A percentile compares a stretch with the other conserved stretches of the same genome.
phyloP scores from a whole-genome alignment of 306 rosid species.

The Vicia sativa region DNA sequence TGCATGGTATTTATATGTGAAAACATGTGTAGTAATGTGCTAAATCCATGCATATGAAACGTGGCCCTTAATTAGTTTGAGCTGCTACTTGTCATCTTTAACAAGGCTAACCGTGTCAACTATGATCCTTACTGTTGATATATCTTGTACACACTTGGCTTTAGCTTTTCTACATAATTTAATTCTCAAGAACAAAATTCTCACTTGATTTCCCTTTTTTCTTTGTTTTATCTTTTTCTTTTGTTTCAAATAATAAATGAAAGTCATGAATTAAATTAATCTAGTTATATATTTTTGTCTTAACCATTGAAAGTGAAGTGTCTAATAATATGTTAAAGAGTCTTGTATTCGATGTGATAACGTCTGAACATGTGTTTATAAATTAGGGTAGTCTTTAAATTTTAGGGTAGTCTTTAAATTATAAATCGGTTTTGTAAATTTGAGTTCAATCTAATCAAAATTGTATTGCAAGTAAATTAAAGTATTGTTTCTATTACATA shows the following conservation, averaged over 20 bases:
- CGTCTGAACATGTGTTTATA: no score
- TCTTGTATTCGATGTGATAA: no score
- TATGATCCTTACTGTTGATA: constrained; percentile 50
- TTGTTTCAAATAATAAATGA: constrained; percentile 21
- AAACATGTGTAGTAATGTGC: constrained; percentile 9
- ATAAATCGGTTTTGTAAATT: no score
- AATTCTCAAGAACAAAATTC: constrained; percentile 39
- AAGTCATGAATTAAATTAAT: background rate
- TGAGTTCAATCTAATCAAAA: no score
- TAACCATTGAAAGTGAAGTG: background rate
- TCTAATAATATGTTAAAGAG: no score
- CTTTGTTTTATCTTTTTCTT: background rate
- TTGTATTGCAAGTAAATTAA: background rate
- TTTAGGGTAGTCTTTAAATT: no score
- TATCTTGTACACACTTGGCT: constrained; percentile 77
- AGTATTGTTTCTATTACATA: background rate
- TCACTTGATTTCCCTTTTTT: constrained; percentile 7
- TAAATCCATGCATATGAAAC: constrained; percentile 53
- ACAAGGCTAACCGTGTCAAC: constrained; percentile 74
- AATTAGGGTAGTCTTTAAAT: no score
- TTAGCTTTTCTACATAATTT: constrained; percentile 39
- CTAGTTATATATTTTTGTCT: background rate
- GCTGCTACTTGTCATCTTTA: constrained; percentile 75
- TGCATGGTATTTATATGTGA: constrained; percentile 42
- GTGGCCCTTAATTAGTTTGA: constrained; percentile 55